Conservation (phyloP, 768 basidiomycete species). For the Auricularia auricula-judae region DNA sequence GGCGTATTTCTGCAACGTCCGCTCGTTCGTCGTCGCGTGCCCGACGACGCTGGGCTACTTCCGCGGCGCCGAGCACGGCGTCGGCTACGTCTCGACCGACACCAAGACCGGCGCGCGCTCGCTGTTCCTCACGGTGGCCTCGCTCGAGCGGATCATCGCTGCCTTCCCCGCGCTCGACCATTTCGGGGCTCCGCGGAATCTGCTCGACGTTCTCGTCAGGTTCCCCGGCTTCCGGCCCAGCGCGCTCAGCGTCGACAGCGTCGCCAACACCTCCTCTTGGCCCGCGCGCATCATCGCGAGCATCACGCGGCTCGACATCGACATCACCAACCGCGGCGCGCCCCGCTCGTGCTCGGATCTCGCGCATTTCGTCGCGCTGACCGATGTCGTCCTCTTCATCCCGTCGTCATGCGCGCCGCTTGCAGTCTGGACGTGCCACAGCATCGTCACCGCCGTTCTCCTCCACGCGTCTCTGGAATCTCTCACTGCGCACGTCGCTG, state of each 20-base stretch:
- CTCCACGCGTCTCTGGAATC: no score
- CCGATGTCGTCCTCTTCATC: no score
- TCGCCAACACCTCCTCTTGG: neutral
- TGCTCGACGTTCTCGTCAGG: neutral
- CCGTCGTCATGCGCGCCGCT: no score
- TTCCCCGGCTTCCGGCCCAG: neutral
- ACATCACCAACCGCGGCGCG: neutral
- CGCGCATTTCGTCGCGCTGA: no score
- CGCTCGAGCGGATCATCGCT: neutral
- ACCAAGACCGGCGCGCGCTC: neutral
- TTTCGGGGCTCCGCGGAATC: neutral
- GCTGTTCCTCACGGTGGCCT: neutral
- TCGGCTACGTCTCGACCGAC: neutral
- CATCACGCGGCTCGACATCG: neutral
- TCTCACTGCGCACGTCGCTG: no score
- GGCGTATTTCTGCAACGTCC: neutral
- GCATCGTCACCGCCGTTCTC: no score
- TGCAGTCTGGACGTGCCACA: no score
- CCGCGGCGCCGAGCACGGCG: neutral
- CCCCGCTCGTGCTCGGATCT: no score
- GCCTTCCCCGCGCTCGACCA: neutral
- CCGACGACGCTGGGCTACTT: neutral
- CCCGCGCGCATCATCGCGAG: neutral
- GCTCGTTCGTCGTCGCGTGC: neutral
- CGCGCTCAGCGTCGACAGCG: neutral